Evolutionary conservation across 1,139 yeast genomes (phyloP).

Genomic region (Magnusiomyces fungicola): DNA sequence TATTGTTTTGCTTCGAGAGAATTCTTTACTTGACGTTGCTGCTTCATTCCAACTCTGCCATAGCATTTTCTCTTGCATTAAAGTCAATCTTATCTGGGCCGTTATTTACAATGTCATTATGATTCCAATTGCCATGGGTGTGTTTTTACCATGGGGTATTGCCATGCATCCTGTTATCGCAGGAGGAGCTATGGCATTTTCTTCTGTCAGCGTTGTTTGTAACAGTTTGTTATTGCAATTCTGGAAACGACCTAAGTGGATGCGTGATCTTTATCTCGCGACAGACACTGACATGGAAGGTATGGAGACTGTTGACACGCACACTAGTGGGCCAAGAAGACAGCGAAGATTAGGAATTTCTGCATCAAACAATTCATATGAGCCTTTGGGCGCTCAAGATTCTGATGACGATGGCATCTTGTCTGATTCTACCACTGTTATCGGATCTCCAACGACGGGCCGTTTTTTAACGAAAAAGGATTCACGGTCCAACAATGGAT

Average conservation of each 20-base stretch:
- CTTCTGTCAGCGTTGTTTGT: slow-evolving; percentile 81
- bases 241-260: slow-evolving; percentile 34
- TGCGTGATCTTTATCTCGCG: slow-evolving; percentile 2
- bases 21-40: slow-evolving; percentile 55
- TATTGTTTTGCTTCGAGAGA: slow-evolving; percentile 51
- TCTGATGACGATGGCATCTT: not conserved
- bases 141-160: slow-evolving; percentile 68
- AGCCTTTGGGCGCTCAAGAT: not conserved
- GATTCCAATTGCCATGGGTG: slow-evolving; percentile 97
- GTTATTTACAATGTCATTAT: slow-evolving; percentile 73
- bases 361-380: not conserved
- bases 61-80: slow-evolving; percentile 66
- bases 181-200: slow-evolving; percentile 80
- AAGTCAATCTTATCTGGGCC: slow-evolving; percentile 80
- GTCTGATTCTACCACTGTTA: not conserved
- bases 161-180: slow-evolving; percentile 91
- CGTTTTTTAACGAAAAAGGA: no score
- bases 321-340: not conserved
- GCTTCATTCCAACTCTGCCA: slow-evolving; percentile 68
- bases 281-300: not conserved
- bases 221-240: slow-evolving; percentile 58
- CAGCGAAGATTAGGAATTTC: no score
- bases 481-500: no score
- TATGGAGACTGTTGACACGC: not conserved
- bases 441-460: not conserved